Base-by-base conservation (phyloP, 768 basidiomycete species). In the Leccinellum albellum region DNA sequence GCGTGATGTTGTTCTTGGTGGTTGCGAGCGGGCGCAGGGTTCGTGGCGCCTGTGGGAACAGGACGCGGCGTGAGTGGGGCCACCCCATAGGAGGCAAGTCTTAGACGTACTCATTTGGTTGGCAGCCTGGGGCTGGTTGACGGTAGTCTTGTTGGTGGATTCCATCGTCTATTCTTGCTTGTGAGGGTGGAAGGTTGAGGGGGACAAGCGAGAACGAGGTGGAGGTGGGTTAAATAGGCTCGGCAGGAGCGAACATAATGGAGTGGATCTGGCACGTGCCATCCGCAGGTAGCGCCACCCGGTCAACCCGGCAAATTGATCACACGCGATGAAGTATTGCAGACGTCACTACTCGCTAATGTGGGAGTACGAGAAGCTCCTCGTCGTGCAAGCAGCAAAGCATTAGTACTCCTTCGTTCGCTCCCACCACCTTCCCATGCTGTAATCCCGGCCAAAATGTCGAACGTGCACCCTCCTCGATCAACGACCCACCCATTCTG, bases 81-180 rank as follows among this genome's bases (percentile, higher is more conserved):
- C 5, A 33, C 35, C 17, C 9, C 35, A 37, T 0, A 23, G 3
- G n/a, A 8, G 6, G 7, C 10, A 17, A 6, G n/a, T 35, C 23
- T 6, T 4, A 1, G 2, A 79, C 85, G 46, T 60, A 86, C 87
- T 81, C 87, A 88, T 87, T 68, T 82, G 74, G 31, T 81, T 74
- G 37, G 79, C 75, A 66, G 79, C 83, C 66, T 80, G 78, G 23
- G 86, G 86, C 73, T 88, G 86, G 65, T 74, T 69, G 24, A 74
- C 70, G 48, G 78, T 81, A 1, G 59, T 67, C 40, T 72, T 72
- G 55, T 63, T 63, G 28, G 71, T 63, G 26, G 71, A 49, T 21
- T 72, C 66, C 70, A 72, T 72, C 65, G 68, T 54, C 64, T 61
- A 17, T 44, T 37, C 50, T 56, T 72, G 44, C 63, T 64, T 62